Evolutionary conservation across 2,329 filamentous ascomycete species (phyloP).

Genomic region (Claviceps fusiformis): DNA sequence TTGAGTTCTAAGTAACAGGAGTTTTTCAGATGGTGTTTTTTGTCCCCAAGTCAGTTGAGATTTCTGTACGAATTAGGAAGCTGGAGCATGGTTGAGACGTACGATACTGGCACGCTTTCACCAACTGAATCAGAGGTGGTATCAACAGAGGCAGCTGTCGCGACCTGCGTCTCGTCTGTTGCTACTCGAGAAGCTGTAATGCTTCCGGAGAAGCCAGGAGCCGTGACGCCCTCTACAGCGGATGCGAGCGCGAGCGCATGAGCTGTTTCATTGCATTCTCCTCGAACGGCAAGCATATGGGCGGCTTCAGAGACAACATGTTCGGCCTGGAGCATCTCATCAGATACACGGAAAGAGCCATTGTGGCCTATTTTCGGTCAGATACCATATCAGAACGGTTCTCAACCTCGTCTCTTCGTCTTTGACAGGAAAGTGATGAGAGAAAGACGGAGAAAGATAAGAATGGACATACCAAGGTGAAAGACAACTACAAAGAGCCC

Average conservation of each 20-base stretch:
- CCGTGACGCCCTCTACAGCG: constrained; percentile 7
- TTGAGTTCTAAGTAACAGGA: constrained; percentile 16
- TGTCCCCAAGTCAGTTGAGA: not conserved
- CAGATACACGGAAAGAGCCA: constrained; percentile 1
- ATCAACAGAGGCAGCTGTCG: not conserved
- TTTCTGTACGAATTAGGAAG: not conserved
- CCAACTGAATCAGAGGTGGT: constrained; percentile 1
- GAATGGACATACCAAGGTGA: not conserved
- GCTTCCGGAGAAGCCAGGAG: constrained; percentile 6
- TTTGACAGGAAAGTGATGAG: not conserved
- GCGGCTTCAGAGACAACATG: constrained; percentile 8
- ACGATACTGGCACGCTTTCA: constrained; percentile 22
- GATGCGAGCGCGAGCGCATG: constrained; percentile 3
- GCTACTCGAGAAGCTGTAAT: constrained; percentile 6
- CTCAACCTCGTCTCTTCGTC: no score
- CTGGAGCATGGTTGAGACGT: constrained; percentile 6
- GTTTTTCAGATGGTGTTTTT: no score
- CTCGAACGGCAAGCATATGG: constrained; percentile 12
- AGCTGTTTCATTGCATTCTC: constrained; percentile 9
- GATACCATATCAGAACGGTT: not conserved
- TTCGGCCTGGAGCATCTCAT: constrained; percentile 10
- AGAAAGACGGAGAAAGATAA: not conserved
- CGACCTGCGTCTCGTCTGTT: constrained; percentile 2
- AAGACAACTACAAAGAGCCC: not conserved
- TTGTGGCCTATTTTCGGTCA: not conserved